phyloP scores from a whole-genome alignment of 2,329 filamentous ascomycete species.

The Stagonosporopsis cucurbitacearum region DNA sequence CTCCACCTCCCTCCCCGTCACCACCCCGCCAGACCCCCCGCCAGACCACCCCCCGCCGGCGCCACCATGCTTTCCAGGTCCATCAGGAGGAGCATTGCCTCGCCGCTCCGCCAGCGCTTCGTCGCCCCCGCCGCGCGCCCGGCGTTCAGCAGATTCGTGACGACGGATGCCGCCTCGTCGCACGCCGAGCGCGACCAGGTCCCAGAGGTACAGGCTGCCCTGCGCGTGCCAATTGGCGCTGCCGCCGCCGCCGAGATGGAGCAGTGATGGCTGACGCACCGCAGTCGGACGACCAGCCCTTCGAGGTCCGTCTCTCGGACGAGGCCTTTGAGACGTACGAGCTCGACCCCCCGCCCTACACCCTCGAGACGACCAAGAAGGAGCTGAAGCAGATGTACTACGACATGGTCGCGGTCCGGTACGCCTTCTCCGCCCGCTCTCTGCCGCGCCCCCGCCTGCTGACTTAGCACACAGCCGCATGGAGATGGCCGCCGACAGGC shows the following conservation, averaged over 20 bases:
- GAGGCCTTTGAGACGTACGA: constrained; percentile 99
- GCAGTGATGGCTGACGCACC: constrained; percentile 29
- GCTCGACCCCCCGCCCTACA: constrained; percentile 94
- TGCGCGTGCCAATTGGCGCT: constrained; percentile 1
- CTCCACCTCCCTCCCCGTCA: constrained; percentile 22
- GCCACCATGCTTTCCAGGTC: constrained; percentile 50
- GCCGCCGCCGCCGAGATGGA: neutral
- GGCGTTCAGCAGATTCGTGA: constrained; percentile 71
- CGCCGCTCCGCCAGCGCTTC: constrained; percentile 49
- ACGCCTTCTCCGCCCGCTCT: constrained; percentile 50
- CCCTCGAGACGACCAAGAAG: constrained; percentile 92
- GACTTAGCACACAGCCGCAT: constrained; percentile 72
- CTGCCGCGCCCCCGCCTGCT: constrained; percentile 13
- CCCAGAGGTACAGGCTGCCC: constrained; percentile 62
- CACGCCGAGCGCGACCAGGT: constrained; percentile 81
- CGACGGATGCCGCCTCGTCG: constrained; percentile 91
- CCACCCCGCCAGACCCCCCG: constrained; percentile 28
- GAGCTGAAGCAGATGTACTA: constrained; percentile 99
- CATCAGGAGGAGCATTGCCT: constrained; percentile 49
- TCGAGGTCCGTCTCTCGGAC: constrained; percentile 90
- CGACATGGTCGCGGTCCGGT: constrained; percentile 95
- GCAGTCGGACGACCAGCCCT: constrained; percentile 91
- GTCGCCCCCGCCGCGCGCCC: constrained; percentile 42
- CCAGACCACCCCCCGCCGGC: constrained; percentile 24
- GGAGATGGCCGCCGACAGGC: constrained; percentile 98